Evolutionary conservation across 116 monocot species (phyloP), one percentile per base, ranked within the genome.

Genomic region (Thalassia testudinum): DNA sequence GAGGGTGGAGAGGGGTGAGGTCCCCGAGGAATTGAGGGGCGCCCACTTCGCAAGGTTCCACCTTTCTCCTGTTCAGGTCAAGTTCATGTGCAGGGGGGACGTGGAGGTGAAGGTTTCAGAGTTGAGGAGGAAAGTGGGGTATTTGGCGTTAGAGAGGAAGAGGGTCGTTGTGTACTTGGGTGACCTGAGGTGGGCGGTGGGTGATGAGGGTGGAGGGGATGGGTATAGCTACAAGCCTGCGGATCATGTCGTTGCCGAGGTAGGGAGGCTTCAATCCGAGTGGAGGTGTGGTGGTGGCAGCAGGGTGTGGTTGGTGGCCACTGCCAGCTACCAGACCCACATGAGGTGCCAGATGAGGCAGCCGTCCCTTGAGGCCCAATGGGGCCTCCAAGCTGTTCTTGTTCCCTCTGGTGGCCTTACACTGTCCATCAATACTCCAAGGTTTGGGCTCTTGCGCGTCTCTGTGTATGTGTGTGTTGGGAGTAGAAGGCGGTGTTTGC

Each of bases 381-480:
- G 95, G 95, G 75, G 42, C 26, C 76, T 95, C 37, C 88, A 95
- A 43, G 74, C 88, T 21, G 81, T 95, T 43, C 56, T 67, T 50
- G 95, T 88, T 60, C 95, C 95, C 22, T 77, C 84, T 13, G 85
- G 73, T 60, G 88, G 95, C 18, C 79, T 83, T 59, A 58, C 71
- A 28, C 60, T 88, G 45, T 78, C 78, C 69, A 81, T 88, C 26
- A 84, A 85, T 63, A 60, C 68, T 60, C 66, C 78, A 34, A 71
- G 84, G 87, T 68, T 16, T 47, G n/a, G n/a, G n/a, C n/a, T n/a
- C n/a, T n/a, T n/a, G n/a, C n/a, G n/a, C n/a, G n/a, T n/a, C n/a
- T n/a, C n/a, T n/a, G n/a, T n/a, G n/a, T n/a, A n/a, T n/a, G n/a
- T n/a, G n/a, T n/a, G n/a, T n/a, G n/a, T n/a, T n/a, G n/a, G n/a